phyloP scores from a whole-genome alignment of 768 basidiomycete genomes.

The Hypholoma sublateritium region DNA sequence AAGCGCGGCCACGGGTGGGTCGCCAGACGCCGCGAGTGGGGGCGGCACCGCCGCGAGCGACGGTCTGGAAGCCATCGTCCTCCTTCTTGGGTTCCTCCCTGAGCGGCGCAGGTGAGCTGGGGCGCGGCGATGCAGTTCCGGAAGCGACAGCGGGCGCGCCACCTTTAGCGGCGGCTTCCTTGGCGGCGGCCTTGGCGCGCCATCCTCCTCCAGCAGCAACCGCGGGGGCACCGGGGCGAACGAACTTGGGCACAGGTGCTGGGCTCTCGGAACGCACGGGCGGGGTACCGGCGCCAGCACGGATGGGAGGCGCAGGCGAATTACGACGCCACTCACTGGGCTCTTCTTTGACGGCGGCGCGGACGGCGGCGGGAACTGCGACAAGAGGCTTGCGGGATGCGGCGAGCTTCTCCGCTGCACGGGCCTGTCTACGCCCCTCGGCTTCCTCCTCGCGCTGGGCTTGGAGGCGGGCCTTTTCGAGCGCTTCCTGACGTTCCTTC shows the following conservation, averaged over 20 bases:
- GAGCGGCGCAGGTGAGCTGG: slow-evolving; percentile 34
- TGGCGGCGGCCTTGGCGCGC: slow-evolving; percentile 4
- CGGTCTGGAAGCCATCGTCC: slow-evolving; percentile 73
- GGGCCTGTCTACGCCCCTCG: slow-evolving; percentile 46
- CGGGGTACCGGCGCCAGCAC: slow-evolving; percentile 27
- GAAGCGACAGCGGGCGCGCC: slow-evolving; percentile 8
- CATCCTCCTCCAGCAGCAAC: slow-evolving; percentile 17
- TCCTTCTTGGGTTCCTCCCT: slow-evolving; percentile 49
- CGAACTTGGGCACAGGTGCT: slow-evolving; percentile 41
- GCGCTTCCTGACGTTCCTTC: slow-evolving; percentile 46
- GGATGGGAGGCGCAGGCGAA: slow-evolving; percentile 9
- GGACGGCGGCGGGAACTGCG: slow-evolving; percentile 19
- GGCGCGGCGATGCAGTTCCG: slow-evolving; percentile 16
- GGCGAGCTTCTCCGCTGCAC: slow-evolving; percentile 37
- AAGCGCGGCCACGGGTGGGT: slow-evolving; percentile 21
- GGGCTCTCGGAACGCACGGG: slow-evolving; percentile 60
- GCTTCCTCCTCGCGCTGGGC: slow-evolving; percentile 73
- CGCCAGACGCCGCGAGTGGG: slow-evolving; percentile 20
- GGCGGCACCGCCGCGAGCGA: slow-evolving; percentile 20
- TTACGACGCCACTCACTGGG: slow-evolving; percentile 17
- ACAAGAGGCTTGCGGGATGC: slow-evolving; percentile 26
- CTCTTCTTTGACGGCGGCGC: slow-evolving; percentile 14
- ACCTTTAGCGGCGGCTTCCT: neutral
- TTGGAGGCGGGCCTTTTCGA: slow-evolving; percentile 59
- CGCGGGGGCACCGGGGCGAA: slow-evolving; percentile 40